A percentile compares a stretch with the other conserved stretches of the same genome.
Conservation (phyloP, 352 stramenopile species). For the Globisporangium megalacanthum region DNA sequence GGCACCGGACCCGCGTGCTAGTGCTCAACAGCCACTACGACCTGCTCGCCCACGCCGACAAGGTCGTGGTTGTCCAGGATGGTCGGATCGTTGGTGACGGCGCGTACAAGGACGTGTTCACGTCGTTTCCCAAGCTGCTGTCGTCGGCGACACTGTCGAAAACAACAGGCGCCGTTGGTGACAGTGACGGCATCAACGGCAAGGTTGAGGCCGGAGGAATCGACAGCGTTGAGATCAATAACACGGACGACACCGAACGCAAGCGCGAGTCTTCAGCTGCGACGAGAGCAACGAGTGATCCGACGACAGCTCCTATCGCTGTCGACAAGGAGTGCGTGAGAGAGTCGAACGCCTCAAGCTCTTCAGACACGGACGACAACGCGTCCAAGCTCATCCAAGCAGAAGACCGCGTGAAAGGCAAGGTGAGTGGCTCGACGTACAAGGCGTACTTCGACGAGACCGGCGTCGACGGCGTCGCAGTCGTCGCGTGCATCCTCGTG, state of each 20-base stretch:
- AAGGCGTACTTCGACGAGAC: constrained; percentile 32
- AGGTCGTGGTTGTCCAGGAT: constrained; percentile 60
- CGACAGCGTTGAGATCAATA: too few relatives aligned
- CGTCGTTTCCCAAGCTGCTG: constrained; percentile 22
- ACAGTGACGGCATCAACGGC: too few relatives aligned
- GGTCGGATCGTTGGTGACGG: constrained; percentile 80
- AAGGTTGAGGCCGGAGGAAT: too few relatives aligned
- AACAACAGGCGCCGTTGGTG: too few relatives aligned
- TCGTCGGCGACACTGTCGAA: too few relatives aligned
- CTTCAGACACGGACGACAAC: neutral
- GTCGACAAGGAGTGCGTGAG: too few relatives aligned
- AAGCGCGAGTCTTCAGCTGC: too few relatives aligned
- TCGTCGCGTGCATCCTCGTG: neutral
- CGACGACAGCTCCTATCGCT: too few relatives aligned
- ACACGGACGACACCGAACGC: too few relatives aligned
- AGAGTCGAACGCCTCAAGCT: too few relatives aligned
- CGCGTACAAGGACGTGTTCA: constrained; percentile 55
- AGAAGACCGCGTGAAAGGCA: constrained; percentile 31
- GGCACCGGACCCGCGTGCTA: constrained; percentile 77
- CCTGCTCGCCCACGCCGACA: constrained; percentile 53
- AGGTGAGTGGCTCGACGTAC: constrained; percentile 22
- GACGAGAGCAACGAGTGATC: too few relatives aligned
- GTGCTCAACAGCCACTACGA: constrained; percentile 93
- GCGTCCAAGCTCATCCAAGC: constrained; percentile 16
- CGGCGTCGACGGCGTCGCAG: constrained; percentile 17